Base-by-base conservation (phyloP, 805 yeast species). In the Pichia nanzhaoensis region DNA sequence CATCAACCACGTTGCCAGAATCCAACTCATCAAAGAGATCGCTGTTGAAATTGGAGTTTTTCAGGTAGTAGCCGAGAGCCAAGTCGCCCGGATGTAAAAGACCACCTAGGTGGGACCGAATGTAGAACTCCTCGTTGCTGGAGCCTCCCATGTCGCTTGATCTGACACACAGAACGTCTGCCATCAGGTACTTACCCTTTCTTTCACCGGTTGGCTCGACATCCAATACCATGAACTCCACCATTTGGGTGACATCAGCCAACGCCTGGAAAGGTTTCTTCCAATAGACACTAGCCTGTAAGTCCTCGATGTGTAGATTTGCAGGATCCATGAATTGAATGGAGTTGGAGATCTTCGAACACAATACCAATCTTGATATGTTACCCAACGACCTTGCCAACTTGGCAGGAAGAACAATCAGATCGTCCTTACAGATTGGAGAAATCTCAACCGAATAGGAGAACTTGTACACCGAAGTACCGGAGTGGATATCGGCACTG, bases 41-140 rank as follows among this genome's bases (percentile, higher is more conserved):
- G 39, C 87, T 82, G 70, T 93, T 93, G 68, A 84, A 88, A 64
- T 91, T 93, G 39, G 96, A 75, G 60, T 87, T 89, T 34, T 81
- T 71, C 42, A 90, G 69, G 65, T 77, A 91, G 66, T 90, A 95
- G 44, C 99, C 99, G 77, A 91, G 68, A 18, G 80, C 95, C 13
- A 93, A 82, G 63, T 93, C 99, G 55, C 99, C 99, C 3, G 98
- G 95, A 63, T 93, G 97, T 58, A 93, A 73, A 54, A 93, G 78
- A 49, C 84, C 96, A 53, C 99, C 99, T 40, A 93, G 70, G 64
- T 95, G 99, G 0, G 96, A 80, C 61, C 96, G 77, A 28, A 91
- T 80, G 53, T 85, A 88, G 61, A 75, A 90, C 39, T 87, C 82
- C 51, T 75, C 75, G 28, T 50, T 48, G 59, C 89, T 96, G 60